Percentiles rank a stretch among this genome's conserved stretches.
Conservation (phyloP, 1,284 basidiomycete species). For the Trametes pubescens region DNA sequence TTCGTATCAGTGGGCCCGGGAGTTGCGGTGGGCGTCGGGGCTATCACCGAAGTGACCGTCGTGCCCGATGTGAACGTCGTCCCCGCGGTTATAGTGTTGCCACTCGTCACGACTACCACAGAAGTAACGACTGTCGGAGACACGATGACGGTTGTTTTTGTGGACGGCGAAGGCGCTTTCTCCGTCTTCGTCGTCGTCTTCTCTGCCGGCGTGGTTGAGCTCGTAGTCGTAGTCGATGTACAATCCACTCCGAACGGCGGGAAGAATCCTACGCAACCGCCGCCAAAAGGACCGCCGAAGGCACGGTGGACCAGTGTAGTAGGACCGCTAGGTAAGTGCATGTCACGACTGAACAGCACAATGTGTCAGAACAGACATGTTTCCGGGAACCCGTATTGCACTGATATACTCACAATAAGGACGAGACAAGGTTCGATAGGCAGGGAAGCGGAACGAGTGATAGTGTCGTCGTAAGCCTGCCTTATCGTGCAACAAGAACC, state of each 20-base stretch:
- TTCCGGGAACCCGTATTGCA: neutral
- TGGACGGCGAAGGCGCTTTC: neutral
- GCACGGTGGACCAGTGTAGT: neutral
- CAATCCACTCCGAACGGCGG: slow-evolving; percentile 9
- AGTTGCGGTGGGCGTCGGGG: neutral
- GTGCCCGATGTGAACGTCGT: slow-evolving; percentile 15
- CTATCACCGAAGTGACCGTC: slow-evolving; percentile 5
- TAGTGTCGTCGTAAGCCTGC: neutral
- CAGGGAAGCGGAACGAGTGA: neutral
- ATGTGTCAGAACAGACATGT: no score
- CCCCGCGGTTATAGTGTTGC: slow-evolving; percentile 7
- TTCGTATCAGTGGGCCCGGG: neutral
- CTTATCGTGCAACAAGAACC: neutral
- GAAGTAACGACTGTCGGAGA: slow-evolving; percentile 23
- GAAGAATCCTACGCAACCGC: slow-evolving; percentile 1
- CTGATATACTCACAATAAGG: neutral
- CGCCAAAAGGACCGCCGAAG: slow-evolving; percentile 11
- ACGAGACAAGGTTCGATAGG: neutral
- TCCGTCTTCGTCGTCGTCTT: slow-evolving; percentile 5
- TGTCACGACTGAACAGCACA: neutral
- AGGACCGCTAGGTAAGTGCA: neutral
- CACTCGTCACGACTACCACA: slow-evolving; percentile 10
- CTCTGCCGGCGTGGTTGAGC: neutral
- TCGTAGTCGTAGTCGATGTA: neutral
- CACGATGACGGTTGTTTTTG: slow-evolving; percentile 14